phyloP scores from a whole-genome alignment of 1,284 basidiomycete species.

The Sporisorium reilianum region DNA sequence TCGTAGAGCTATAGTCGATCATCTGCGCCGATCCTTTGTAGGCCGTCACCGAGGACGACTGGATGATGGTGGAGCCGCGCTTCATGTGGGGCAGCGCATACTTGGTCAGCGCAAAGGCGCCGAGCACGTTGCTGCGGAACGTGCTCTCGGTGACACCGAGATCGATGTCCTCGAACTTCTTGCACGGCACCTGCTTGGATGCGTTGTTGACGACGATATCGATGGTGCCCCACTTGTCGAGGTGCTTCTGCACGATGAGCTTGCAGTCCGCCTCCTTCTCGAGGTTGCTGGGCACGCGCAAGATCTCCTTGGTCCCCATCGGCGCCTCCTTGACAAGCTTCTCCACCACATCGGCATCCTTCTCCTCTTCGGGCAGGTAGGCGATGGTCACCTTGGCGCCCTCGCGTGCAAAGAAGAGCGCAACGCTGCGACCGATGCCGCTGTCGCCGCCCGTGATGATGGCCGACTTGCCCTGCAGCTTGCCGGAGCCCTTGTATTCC shows the following conservation, averaged over 20 bases:
- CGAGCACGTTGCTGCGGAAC: constrained; percentile 58
- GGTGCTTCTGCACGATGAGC: constrained; percentile 73
- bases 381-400: constrained; percentile 77
- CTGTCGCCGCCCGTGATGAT: constrained; percentile 75
- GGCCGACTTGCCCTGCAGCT: constrained; percentile 75
- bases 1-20: constrained; percentile 74
- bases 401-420: constrained; percentile 77
- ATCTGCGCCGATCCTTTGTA: constrained; percentile 72
- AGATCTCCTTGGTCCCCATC: constrained; percentile 63
- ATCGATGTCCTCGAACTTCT: constrained; percentile 59
- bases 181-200: constrained; percentile 74
- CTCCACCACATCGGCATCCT: constrained; percentile 71
- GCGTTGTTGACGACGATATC: constrained; percentile 75
- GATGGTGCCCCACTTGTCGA: constrained; percentile 69
- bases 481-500: constrained; percentile 73
- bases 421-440: constrained; percentile 76
- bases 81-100: constrained; percentile 75
- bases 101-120: constrained; percentile 55
- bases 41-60: constrained; percentile 76
- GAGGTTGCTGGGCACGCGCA: constrained; percentile 73
- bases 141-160: constrained; percentile 49
- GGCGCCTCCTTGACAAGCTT: constrained; percentile 46
- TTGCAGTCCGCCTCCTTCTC: constrained; percentile 68
- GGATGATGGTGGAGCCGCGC: constrained; percentile 76
- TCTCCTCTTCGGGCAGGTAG: constrained; percentile 76